phyloP scores from a whole-genome alignment of 441 rosid genomes.

The Raphanus hybrid region DNA sequence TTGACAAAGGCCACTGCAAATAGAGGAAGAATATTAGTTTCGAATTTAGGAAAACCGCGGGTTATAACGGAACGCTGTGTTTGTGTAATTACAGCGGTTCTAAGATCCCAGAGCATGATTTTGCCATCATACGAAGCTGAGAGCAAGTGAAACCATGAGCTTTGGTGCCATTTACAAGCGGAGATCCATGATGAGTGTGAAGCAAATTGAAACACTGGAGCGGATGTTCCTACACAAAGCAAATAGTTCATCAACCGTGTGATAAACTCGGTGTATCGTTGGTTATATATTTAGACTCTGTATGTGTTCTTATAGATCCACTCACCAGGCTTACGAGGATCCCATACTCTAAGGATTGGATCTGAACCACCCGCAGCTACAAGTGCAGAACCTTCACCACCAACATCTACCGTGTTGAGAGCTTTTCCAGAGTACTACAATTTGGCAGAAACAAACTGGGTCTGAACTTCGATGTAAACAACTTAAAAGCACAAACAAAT shows the following conservation, averaged over 20 bases:
- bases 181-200: conserved; percentile 95
- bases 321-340: conserved; percentile 96
- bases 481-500: background rate
- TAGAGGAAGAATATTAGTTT: conserved; percentile 14
- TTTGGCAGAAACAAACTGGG: conserved; percentile 5
- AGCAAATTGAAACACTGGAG: conserved; percentile 83
- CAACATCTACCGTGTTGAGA: conserved; percentile 79
- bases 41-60: background rate
- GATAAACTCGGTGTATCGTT: conserved; percentile 2
- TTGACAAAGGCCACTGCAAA: conserved; percentile 93
- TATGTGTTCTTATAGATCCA: conserved; percentile 15
- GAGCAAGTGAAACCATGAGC: conserved; percentile 82
- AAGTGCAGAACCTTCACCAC: conserved; percentile 92
- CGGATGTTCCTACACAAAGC: conserved; percentile 71
- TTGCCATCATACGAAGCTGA: conserved; percentile 96
- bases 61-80: background rate
- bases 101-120: conserved; percentile 97
- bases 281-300: conserved; percentile 6
- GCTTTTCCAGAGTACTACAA: conserved; percentile 85
- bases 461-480: too few relatives aligned
- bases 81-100: conserved; percentile 80
- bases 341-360: conserved; percentile 92
- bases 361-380: conserved; percentile 95
- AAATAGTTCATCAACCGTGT: conserved; percentile 2
- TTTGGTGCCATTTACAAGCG: conserved; percentile 88